Evolutionary conservation across 2,329 filamentous ascomycete genomes (phyloP).

Genomic region (Penicillium concentricum): DNA sequence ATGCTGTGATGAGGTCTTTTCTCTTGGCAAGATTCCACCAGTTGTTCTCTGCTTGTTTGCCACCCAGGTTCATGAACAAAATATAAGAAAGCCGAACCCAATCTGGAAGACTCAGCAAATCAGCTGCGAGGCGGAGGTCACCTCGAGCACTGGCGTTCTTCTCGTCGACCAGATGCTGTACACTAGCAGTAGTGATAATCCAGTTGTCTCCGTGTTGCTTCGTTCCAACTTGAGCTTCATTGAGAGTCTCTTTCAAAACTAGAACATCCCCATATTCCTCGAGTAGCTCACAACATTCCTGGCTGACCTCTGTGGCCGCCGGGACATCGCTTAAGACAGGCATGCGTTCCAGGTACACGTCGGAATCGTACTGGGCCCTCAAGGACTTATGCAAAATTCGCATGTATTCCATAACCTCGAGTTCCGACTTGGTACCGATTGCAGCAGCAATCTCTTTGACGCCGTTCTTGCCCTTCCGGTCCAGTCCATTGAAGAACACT

Average conservation of each 20-base stretch:
- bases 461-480: conserved; percentile 63
- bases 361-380: conserved; percentile 41
- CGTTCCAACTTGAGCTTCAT: conserved; percentile 61
- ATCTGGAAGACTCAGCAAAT: conserved; percentile 57
- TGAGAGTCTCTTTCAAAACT: conserved; percentile 61
- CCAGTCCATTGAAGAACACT: conserved; percentile 64
- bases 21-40: conserved; percentile 61
- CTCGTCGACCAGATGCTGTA: conserved; percentile 29
- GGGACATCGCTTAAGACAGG: conserved; percentile 60
- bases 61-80: conserved; percentile 72
- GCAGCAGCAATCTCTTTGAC: conserved; percentile 60
- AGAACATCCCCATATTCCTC: conserved; percentile 69
- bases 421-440: conserved; percentile 68
- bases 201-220: conserved; percentile 63
- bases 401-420: conserved; percentile 73
- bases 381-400: conserved; percentile 57
- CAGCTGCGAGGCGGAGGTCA: conserved; percentile 49
- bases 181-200: conserved; percentile 55
- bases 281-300: conserved; percentile 63
- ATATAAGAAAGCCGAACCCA: conserved; percentile 65
- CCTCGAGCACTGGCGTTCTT: conserved; percentile 32
- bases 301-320: conserved; percentile 70
- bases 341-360: conserved; percentile 32
- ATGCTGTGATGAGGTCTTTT: conserved; percentile 17
- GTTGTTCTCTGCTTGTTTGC: conserved; percentile 59